Evolutionary conservation across 192 early-diverging fungal genomes (phyloP), one percentile per base, ranked within the genome.

Genomic region (Pilaira anomala): DNA sequence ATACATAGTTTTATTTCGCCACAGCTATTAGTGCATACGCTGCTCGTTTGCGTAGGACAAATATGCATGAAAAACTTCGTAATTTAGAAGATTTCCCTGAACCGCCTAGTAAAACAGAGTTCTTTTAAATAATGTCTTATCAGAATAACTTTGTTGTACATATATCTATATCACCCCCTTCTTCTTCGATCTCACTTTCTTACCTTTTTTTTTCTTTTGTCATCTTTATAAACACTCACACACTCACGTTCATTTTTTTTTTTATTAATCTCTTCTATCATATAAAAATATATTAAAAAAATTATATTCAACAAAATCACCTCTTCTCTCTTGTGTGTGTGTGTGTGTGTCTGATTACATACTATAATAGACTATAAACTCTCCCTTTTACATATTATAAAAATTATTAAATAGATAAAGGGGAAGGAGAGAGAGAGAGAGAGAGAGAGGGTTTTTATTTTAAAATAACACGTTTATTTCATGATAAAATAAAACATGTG

Each of bases 81-180:
- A 62, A 72, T 36, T 36, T 66, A 21, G 70, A 72, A n/a, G 70
- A 72, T 21, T 72, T 66, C 39, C 70, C 70, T 49, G 59, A 55
- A 24, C 56, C 33, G 22, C 56, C 56, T 16, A 58, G 39, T 42
- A 58, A 58, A 58, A 21, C 19, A 18, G 56, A 58, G 5, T 42
- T 58, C 12, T 58, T 41, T 19, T 58, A 58, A 58, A 42, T n/a
- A n/a, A n/a, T n/a, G 50, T 12, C n/a, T 48, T 48, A 18, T 21
- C 22, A 21, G 18, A n/a, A n/a, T n/a, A n/a, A n/a, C 30, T 54
- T 52, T 53, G 11, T 30, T 53, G 51, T 30, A 33, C n/a, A 33
- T 19, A 46, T 21, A 45, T 45, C 39, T n/a, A n/a, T 55, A 29
- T 39, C 53, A 57, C 40, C 36, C 33, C 33, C 33, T 4, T 36